Conservation (phyloP, 1,284 basidiomycete species). For the Ganoderma resinaceum region DNA sequence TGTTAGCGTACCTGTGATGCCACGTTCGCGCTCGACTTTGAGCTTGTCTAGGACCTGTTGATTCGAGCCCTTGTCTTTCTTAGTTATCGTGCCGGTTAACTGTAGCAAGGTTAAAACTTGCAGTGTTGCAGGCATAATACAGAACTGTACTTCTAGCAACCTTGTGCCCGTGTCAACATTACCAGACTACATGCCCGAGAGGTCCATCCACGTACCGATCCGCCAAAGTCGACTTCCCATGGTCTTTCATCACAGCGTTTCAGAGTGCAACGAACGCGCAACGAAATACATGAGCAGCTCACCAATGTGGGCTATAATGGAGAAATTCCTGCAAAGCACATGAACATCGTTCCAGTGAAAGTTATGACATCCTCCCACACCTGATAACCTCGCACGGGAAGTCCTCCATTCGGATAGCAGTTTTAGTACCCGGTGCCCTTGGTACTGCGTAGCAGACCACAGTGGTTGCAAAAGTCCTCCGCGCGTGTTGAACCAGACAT, state of each 20-base stretch:
- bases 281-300: conserved; percentile 14
- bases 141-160: conserved; percentile 65
- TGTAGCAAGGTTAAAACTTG: conserved; percentile 42
- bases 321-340: conserved; percentile 81
- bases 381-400: conserved; percentile 82
- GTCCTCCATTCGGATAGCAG: conserved; percentile 62
- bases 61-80: conserved; percentile 69
- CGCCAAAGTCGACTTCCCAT: conserved; percentile 93
- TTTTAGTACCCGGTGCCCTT: conserved; percentile 30
- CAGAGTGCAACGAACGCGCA: background rate
- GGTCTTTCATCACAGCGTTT: conserved; percentile 54
- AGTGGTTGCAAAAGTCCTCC: conserved; percentile 44
- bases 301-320: conserved; percentile 95
- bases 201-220: conserved; percentile 64
- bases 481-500: conserved; percentile 14
- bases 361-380: conserved; percentile 45
- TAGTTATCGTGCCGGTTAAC: conserved; percentile 88
- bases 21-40: conserved; percentile 95
- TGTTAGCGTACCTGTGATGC: conserved; percentile 77
- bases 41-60: conserved; percentile 95
- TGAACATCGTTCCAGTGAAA: conserved; percentile 6
- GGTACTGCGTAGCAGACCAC: conserved; percentile 35
- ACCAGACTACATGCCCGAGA: background rate
- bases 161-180: conserved; percentile 41
- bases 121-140: conserved; percentile 2